Evolutionary conservation across 2,329 filamentous ascomycete genomes (phyloP).

Genomic region (Penicillium sp.): DNA sequence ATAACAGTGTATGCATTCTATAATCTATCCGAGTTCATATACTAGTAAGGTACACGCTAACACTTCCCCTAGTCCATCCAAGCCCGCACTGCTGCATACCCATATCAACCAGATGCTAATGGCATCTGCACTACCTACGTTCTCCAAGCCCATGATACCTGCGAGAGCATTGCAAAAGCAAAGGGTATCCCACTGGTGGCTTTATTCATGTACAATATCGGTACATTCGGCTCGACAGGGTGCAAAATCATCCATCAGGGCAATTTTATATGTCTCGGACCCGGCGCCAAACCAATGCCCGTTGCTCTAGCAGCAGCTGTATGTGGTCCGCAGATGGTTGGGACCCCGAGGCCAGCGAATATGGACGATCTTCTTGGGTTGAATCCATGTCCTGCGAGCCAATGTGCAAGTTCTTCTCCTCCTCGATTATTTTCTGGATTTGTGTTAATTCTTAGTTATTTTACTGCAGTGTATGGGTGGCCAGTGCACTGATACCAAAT

Average conservation of each 20-base stretch:
- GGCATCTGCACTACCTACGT: slow-evolving; percentile 45
- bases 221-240: slow-evolving; percentile 52
- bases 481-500: neutral
- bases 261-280: slow-evolving; percentile 46
- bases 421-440: neutral
- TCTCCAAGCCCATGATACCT: slow-evolving; percentile 41
- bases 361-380: slow-evolving; percentile 29
- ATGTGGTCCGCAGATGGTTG: slow-evolving; percentile 53
- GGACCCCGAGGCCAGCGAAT: slow-evolving; percentile 38
- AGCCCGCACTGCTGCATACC: neutral
- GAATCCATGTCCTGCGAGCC: slow-evolving; percentile 16
- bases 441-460: neutral
- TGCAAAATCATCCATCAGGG: slow-evolving; percentile 40
- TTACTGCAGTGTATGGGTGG: neutral
- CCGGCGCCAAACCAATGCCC: slow-evolving; percentile 49
- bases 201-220: slow-evolving; percentile 47
- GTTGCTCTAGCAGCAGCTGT: slow-evolving; percentile 40
- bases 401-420: slow-evolving; percentile 18
- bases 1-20: neutral
- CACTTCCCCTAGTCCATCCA: neutral
- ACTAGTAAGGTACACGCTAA: too few relatives aligned
- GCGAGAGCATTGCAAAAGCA: slow-evolving; percentile 35
- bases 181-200: slow-evolving; percentile 42
- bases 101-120: slow-evolving; percentile 19
- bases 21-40: too few relatives aligned